Evolutionary conservation across 129 eudicot species (phyloP).

Genomic region (Apium graveolens): DNA sequence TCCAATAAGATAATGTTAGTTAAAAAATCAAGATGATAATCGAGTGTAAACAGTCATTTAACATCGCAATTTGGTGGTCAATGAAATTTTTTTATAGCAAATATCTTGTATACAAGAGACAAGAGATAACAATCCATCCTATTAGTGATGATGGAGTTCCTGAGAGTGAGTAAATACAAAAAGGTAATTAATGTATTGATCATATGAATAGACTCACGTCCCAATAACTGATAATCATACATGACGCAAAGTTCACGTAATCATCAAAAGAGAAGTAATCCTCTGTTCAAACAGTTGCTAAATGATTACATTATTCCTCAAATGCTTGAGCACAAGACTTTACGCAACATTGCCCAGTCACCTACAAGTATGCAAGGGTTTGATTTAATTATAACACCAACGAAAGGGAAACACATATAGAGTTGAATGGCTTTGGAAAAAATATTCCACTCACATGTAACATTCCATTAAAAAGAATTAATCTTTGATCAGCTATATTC

Average conservation of each 20-base stretch:
- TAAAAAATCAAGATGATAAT: neutral
- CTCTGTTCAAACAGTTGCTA: constrained; percentile 5
- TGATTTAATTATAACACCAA: constrained; percentile 63
- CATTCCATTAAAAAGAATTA: constrained; percentile 18
- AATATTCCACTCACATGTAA: constrained; percentile 19
- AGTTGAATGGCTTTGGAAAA: constrained; percentile 16
- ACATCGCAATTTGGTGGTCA: neutral
- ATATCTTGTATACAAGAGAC: too few relatives aligned
- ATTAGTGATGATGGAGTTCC: too few relatives aligned
- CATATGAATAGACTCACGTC: too few relatives aligned
- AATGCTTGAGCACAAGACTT: constrained; percentile 29
- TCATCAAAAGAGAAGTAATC: neutral
- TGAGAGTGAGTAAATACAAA: too few relatives aligned
- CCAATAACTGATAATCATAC: constrained; percentile 6
- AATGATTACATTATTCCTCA: constrained; percentile 19
- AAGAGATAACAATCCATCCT: too few relatives aligned
- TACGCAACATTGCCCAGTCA: constrained; percentile 68
- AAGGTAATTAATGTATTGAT: too few relatives aligned
- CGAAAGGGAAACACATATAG: constrained; percentile 25
- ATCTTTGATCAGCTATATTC: constrained; percentile 5
- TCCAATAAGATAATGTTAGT: neutral
- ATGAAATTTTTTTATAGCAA: too few relatives aligned
- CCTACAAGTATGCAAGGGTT: constrained; percentile 61
- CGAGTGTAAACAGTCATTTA: neutral
- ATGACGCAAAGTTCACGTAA: neutral